A percentile compares a stretch with the other conserved stretches of the same genome.
These are phyloP conservation scores for Russula abietina DNA, from an alignment of 768 basidiomycete genomes.

Conservation along the genomic window DNA sequence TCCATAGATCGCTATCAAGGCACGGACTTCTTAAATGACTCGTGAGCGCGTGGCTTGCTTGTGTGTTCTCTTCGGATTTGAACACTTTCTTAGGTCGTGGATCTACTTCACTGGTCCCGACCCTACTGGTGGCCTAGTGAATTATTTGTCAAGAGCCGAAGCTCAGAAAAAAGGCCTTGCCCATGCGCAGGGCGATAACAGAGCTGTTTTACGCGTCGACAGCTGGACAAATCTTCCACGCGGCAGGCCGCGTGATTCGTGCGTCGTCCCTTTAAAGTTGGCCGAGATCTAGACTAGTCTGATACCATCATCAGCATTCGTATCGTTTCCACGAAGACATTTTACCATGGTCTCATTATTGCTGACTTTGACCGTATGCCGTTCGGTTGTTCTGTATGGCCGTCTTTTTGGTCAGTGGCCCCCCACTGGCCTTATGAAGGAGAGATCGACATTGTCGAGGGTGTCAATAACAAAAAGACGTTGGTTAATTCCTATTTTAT, in stretches of 20 bases:
- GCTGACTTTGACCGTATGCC: conserved; percentile 15
- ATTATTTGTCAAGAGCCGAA: background rate
- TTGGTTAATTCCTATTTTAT: background rate
- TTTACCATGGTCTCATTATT: background rate
- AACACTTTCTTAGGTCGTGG: background rate
- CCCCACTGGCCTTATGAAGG: background rate
- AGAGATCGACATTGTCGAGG: conserved; percentile 35
- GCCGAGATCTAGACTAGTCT: background rate
- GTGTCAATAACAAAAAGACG: background rate
- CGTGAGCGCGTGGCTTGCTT: background rate
- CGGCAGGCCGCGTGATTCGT: conserved; percentile 12
- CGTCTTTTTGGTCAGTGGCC: background rate
- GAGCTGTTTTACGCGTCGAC: background rate
- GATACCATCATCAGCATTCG: background rate
- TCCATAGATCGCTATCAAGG: conserved; percentile 2
- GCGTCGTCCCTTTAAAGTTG: background rate
- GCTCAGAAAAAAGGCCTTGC: background rate
- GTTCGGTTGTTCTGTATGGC: background rate
- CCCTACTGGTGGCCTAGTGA: background rate
- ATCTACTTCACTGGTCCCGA: background rate
- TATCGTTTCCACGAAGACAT: background rate
- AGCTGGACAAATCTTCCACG: conserved; percentile 4
- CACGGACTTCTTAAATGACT: background rate
- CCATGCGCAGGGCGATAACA: background rate
- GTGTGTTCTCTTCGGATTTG: background rate